Conservation (phyloP, 768 basidiomycete genomes). For the Panaeolus papilionaceus region DNA sequence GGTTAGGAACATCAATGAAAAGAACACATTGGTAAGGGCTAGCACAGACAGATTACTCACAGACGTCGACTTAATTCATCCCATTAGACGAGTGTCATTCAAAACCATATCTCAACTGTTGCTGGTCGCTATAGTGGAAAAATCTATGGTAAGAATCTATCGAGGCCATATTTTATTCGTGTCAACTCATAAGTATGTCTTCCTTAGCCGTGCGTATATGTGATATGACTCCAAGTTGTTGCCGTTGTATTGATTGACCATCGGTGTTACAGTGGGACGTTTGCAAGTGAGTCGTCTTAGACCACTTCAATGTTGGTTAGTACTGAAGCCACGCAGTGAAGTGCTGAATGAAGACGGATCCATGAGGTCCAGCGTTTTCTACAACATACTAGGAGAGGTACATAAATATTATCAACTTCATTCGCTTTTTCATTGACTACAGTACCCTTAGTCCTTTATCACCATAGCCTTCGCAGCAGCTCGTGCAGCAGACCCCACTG, state of each 20-base stretch:
- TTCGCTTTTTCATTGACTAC: slow-evolving; percentile 17
- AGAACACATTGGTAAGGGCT: slow-evolving; percentile 33
- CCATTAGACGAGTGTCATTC: slow-evolving; percentile 38
- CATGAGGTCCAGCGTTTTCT: slow-evolving; percentile 46
- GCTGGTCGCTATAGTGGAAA: slow-evolving; percentile 50
- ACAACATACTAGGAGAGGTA: slow-evolving; percentile 45
- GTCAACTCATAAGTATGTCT: neutral
- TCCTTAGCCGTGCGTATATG: slow-evolving; percentile 24
- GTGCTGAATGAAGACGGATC: slow-evolving; percentile 53
- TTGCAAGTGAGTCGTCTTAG: slow-evolving; percentile 35
- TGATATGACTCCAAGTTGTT: neutral
- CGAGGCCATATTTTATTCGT: neutral
- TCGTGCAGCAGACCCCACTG: slow-evolving; percentile 47
- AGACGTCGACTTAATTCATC: neutral
- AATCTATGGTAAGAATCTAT: slow-evolving; percentile 33
- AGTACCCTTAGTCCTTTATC: slow-evolving; percentile 42
- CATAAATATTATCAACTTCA: neutral
- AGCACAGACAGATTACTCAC: neutral
- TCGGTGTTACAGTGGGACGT: slow-evolving; percentile 37
- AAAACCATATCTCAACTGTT: slow-evolving; percentile 46
- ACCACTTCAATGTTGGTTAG: slow-evolving; percentile 12
- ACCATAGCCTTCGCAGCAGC: slow-evolving; percentile 53
- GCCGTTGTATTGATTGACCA: neutral
- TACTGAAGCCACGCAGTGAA: slow-evolving; percentile 37
- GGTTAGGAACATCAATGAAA: slow-evolving; percentile 40